A percentile compares a stretch with the other conserved stretches of the same genome.
Evolutionary conservation across 495 filamentous ascomycete species (phyloP).

Genomic region (Hypomontagnella monticulosa): DNA sequence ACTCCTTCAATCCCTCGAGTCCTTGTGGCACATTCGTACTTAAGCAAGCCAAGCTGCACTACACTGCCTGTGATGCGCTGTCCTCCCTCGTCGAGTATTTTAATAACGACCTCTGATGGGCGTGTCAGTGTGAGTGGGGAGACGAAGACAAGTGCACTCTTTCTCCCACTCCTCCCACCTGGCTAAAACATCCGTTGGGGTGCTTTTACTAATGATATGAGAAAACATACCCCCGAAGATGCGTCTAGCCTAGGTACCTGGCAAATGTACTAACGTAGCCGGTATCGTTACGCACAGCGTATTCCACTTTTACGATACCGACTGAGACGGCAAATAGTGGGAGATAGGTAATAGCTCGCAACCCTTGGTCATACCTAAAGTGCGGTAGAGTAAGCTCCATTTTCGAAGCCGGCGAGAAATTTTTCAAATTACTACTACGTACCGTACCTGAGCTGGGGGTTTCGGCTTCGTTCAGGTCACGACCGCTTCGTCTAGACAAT

Average conservation of each 20-base stretch:
- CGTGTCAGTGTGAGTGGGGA: slow-evolving; percentile 19
- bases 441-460: slow-evolving; percentile 10
- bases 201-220: slow-evolving; percentile 4
- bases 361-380: slow-evolving; percentile 22
- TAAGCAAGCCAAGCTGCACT: slow-evolving; percentile 27
- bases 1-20: too few relatives aligned
- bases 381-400: slow-evolving; percentile 24
- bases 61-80: slow-evolving; percentile 4
- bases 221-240: slow-evolving; percentile 3
- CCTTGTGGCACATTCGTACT: slow-evolving; percentile 1
- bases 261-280: not conserved
- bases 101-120: slow-evolving; percentile 7
- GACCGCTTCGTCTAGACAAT: slow-evolving; percentile 18
- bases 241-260: slow-evolving; percentile 5
- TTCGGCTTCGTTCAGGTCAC: slow-evolving; percentile 8
- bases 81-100: not conserved
- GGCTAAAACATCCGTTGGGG: slow-evolving; percentile 18
- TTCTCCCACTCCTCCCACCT: not conserved
- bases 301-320: slow-evolving; percentile 18
- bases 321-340: slow-evolving; percentile 24
- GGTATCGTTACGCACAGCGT: slow-evolving; percentile 1
- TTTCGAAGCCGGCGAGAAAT: slow-evolving; percentile 23
- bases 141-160: not conserved
- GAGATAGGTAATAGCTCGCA: slow-evolving; percentile 11
- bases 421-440: slow-evolving; percentile 27